Conservation (phyloP, 2,329 filamentous ascomycete genomes). For the Zalaria sp. region DNA sequence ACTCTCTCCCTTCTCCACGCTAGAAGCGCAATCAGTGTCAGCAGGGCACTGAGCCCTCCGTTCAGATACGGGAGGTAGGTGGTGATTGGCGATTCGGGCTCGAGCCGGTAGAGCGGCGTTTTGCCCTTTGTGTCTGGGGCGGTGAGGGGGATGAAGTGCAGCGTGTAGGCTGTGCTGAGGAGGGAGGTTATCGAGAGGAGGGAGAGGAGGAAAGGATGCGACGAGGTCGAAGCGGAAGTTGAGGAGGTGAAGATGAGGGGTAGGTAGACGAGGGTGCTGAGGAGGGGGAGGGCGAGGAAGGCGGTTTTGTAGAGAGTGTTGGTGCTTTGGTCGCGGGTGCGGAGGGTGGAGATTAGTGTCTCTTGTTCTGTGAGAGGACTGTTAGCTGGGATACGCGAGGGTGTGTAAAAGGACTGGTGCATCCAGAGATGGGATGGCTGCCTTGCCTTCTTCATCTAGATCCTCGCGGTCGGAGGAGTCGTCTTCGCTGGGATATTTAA, state of each 20-base stretch:
- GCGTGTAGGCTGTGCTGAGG: conserved; percentile 45
- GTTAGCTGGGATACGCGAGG: too few relatives aligned
- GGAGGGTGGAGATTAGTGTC: conserved; percentile 42
- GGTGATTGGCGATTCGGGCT: conserved; percentile 36
- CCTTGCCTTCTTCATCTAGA: conserved; percentile 44
- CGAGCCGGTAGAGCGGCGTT: conserved; percentile 14
- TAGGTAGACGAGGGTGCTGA: conserved; percentile 43
- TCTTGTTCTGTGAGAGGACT: conserved; percentile 46
- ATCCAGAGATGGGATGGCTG: conserved; percentile 20
- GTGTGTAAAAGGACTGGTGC: too few relatives aligned
- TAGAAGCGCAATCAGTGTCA: conserved; percentile 33
- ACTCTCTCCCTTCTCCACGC: conserved; percentile 16
- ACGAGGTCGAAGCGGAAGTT: conserved; percentile 14
- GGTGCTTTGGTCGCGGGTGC: conserved; percentile 34
- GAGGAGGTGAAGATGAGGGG: conserved; percentile 26
- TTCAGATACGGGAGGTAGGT: conserved; percentile 48
- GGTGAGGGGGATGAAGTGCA: conserved; percentile 37
- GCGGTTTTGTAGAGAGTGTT: conserved; percentile 21
- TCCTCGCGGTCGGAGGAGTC: conserved; percentile 38
- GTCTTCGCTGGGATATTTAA: conserved; percentile 56
- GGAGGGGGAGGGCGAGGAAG: conserved; percentile 47
- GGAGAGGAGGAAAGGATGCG: conserved; percentile 29
- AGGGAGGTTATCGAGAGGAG: conserved; percentile 51
- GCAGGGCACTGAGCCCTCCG: conserved; percentile 37
- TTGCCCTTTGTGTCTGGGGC: conserved; percentile 21